phyloP scores from a whole-genome alignment of 1,284 basidiomycete genomes.

The Melanopsichium pennsylvanicum region DNA sequence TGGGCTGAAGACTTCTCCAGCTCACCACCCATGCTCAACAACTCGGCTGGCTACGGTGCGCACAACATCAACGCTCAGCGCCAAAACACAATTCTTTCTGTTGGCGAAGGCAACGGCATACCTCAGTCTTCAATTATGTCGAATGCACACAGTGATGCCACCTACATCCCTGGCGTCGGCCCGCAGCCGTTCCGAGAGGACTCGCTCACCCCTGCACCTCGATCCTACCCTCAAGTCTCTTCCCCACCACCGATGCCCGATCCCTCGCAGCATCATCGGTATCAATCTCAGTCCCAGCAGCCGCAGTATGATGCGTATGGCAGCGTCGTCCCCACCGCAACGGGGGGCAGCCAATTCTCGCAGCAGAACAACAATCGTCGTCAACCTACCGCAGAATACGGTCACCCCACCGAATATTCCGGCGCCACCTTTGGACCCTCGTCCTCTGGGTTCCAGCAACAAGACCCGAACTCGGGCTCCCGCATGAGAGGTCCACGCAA shows the following conservation, averaged over 20 bases:
- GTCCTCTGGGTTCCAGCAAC: slow-evolving; percentile 8
- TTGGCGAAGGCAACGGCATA: slow-evolving; percentile 5
- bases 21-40: slow-evolving; percentile 40
- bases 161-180: slow-evolving; percentile 46
- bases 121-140: slow-evolving; percentile 11
- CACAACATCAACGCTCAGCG: slow-evolving; percentile 21
- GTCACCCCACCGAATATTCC: slow-evolving; percentile 43
- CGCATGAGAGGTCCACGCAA: slow-evolving; percentile 17
- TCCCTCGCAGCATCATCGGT: slow-evolving; percentile 13
- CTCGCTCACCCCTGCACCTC: slow-evolving; percentile 26
- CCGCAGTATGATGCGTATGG: slow-evolving; percentile 34
- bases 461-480: slow-evolving; percentile 4
- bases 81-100: slow-evolving; percentile 21
- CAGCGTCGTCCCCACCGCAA: slow-evolving; percentile 17
- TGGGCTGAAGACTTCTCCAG: slow-evolving; percentile 22
- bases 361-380: slow-evolving; percentile 16
- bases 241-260: slow-evolving; percentile 30
- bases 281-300: slow-evolving; percentile 10
- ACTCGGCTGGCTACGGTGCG: slow-evolving; percentile 46
- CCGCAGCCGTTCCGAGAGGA: slow-evolving; percentile 55
- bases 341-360: slow-evolving; percentile 19
- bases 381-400: slow-evolving; percentile 42
- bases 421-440: slow-evolving; percentile 42
- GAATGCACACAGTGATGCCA: slow-evolving; percentile 18
- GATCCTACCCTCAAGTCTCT: slow-evolving; percentile 29